Base-by-base conservation (phyloP, 2,329 filamentous ascomycete species). In the Alternaria brassicae region DNA sequence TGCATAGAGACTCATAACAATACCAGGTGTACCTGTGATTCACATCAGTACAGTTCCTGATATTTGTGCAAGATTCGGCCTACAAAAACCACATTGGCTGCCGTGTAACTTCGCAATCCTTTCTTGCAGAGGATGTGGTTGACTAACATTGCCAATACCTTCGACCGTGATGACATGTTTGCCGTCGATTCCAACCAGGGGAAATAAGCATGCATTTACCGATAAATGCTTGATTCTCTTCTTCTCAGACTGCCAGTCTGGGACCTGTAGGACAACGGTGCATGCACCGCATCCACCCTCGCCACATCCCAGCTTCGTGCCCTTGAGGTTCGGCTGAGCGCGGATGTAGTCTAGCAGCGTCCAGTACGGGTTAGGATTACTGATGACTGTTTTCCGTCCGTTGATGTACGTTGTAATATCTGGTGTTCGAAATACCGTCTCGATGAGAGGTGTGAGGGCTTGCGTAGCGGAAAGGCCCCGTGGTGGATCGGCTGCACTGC, bases 141-240 rank as follows among this genome's bases (percentile, higher is more conserved):
- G 88, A 76, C 93, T 89, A 36, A 91, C 89, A 77, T 89, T 91
- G 15, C 94, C 94, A 68, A 98, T 96, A 6, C 94, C 94, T 79
- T 98, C 94, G 40, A 98, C 88, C 2, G 94, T 98, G 74, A 98
- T 93, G 75, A 98, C 91, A 86, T 98, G 94, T 77, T 98, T 98
- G 47, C 94, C 94, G 78, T 98, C 94, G 44, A 98, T 85, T 65
- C 92, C 96, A 58, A 92, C 90, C 37, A 98, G 83, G 2, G 94
- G 95, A 12, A 94, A 94, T 48, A 98, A 82, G 75, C 94, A 98
- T 21, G 94, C 94, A 74, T 98, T 98, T 53, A 98, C 91, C 48
- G 92, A 95, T 56, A 94, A 91, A 82, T 98, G 93, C 74, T 97
- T 97, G 70, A 97, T 91, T 75, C 90, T 86, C 71, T 90, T 91